These are phyloP conservation scores for Plantago coronopus DNA, from an alignment of 305 asterid species.

Conservation along the genomic window DNA sequence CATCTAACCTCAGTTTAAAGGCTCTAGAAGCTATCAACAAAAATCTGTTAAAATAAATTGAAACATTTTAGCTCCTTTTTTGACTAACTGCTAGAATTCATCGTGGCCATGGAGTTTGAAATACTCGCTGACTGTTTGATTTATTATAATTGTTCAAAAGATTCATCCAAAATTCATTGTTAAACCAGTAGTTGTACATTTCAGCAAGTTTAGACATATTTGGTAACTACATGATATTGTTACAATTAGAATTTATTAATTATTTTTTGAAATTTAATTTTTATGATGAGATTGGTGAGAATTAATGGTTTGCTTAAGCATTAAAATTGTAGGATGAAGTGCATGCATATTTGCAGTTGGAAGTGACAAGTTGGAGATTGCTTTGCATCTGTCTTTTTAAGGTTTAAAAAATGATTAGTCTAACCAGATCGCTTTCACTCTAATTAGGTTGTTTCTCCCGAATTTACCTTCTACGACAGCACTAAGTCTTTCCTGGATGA, in stretches of 20 bases:
- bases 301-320: no score
- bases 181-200: no score
- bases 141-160: no score
- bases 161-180: no score
- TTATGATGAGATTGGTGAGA: no score
- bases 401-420: conserved; percentile 14
- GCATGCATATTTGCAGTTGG: conserved; percentile 10
- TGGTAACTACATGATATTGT: no score
- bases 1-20: background rate
- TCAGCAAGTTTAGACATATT: no score
- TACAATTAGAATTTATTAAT: no score
- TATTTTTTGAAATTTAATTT: no score
- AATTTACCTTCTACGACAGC: conserved; percentile 93
- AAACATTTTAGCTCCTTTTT: conserved; percentile 2
- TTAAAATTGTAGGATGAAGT: background rate
- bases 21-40: background rate
- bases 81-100: no score
- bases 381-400: conserved; percentile 11
- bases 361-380: conserved; percentile 13
- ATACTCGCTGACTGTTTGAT: no score
- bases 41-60: background rate
- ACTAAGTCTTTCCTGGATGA: conserved; percentile 84
- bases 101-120: no score
- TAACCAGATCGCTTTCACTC: conserved; percentile 23
- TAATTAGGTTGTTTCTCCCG: conserved; percentile 90